A percentile compares a stretch with the other conserved stretches of the same genome.
These are phyloP conservation scores for Ceratocystis cubensis DNA, from an alignment of 2,329 filamentous ascomycete species.

Conservation along the genomic window DNA sequence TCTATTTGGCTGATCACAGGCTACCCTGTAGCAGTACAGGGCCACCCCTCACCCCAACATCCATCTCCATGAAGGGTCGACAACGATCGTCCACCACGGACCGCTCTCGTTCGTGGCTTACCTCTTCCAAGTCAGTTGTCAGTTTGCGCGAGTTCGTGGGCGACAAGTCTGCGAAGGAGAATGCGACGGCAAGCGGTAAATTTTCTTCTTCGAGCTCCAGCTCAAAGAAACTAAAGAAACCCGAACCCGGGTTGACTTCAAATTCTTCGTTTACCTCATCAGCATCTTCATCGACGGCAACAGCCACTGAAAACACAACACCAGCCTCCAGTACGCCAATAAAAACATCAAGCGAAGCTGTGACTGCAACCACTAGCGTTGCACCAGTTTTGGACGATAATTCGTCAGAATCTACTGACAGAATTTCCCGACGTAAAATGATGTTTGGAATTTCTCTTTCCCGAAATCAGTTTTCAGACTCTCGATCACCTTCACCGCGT, in stretches of 20 bases:
- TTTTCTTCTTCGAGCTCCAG: conserved; percentile 11
- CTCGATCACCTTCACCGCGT: conserved; percentile 21
- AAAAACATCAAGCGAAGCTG: background rate
- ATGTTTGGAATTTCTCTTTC: conserved; percentile 20
- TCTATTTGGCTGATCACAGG: conserved; percentile 5
- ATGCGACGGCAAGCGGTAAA: conserved; percentile 3
- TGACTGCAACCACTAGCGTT: background rate
- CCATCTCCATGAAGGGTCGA: conserved; percentile 25
- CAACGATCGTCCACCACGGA: conserved; percentile 38
- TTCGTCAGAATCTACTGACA: conserved; percentile 12
- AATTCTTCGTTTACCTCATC: conserved; percentile 1
- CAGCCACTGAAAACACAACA: background rate
- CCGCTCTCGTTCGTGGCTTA: conserved; percentile 42
- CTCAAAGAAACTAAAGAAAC: conserved; percentile 14
- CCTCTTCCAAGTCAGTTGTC: conserved; percentile 33
- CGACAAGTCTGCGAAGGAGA: conserved; percentile 22
- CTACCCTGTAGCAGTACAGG: conserved; percentile 10
- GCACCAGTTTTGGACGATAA: conserved; percentile 15
- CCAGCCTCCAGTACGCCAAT: background rate
- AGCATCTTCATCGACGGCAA: conserved; percentile 5
- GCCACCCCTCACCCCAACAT: conserved; percentile 16
- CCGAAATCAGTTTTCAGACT: conserved; percentile 19
- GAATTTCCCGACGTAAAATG: conserved; percentile 17
- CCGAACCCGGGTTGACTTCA: background rate
- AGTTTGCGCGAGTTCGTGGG: conserved; percentile 28